A percentile compares a stretch with the other conserved stretches of the same genome.
These are phyloP conservation scores for Fusarium globosum DNA, from an alignment of 2,329 filamentous ascomycete genomes.

Conservation along the genomic window DNA sequence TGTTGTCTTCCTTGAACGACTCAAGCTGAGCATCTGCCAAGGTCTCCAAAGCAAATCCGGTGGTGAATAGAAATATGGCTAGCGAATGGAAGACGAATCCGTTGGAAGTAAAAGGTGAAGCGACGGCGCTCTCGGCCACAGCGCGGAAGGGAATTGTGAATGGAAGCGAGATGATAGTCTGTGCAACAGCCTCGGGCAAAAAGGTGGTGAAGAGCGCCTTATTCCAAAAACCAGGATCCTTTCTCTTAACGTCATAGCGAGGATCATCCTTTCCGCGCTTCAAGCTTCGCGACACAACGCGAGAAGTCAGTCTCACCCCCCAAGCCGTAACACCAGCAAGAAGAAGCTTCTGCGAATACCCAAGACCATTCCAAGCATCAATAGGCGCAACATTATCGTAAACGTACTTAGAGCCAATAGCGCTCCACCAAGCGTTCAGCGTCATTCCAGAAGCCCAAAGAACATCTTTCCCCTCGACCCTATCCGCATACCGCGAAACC, in stretches of 20 bases:
- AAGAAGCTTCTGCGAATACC: constrained; percentile 4
- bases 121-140: background rate
- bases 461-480: constrained; percentile 16
- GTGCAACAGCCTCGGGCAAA: constrained; percentile 16
- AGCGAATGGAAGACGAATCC: background rate
- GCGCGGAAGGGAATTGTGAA: constrained; percentile 17
- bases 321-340: constrained; percentile 6
- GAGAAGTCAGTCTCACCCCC: constrained; percentile 5
- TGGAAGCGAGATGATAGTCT: constrained; percentile 16
- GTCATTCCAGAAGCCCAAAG: constrained; percentile 24
- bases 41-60: constrained; percentile 5
- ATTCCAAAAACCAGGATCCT: constrained; percentile 10
- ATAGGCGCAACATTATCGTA: background rate
- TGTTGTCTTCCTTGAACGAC: constrained; percentile 5
- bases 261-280: constrained; percentile 11
- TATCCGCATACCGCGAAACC: constrained; percentile 1
- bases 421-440: constrained; percentile 26
- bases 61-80: constrained; percentile 7
- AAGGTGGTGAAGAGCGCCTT: background rate
- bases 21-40: constrained; percentile 12
- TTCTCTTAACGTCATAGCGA: background rate
- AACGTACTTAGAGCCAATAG: constrained; percentile 2
- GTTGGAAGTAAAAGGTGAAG: constrained; percentile 11
- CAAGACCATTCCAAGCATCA: constrained; percentile 8
- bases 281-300: constrained; percentile 7